phyloP scores from a whole-genome alignment of 1,284 basidiomycete species.

The Athelia sp. region DNA sequence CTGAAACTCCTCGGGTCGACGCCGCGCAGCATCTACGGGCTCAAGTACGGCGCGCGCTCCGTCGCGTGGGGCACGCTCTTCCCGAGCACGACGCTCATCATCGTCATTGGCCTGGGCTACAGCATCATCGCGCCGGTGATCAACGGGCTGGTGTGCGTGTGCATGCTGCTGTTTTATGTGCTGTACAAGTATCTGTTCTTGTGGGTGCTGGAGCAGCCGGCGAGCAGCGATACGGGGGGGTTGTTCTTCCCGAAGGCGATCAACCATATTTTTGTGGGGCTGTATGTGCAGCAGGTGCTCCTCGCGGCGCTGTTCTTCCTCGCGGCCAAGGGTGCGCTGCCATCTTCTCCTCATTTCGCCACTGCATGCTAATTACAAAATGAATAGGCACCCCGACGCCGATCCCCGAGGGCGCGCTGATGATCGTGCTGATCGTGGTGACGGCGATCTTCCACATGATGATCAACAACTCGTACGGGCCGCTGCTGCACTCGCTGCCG shows the following conservation, averaged over 20 bases:
- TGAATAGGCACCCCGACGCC: slow-evolving; percentile 38
- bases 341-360: no score
- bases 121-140: slow-evolving; percentile 92
- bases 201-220: slow-evolving; percentile 75
- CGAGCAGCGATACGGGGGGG: slow-evolving; percentile 82
- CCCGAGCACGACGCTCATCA: slow-evolving; percentile 70
- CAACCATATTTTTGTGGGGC: slow-evolving; percentile 88
- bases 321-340: slow-evolving; percentile 31
- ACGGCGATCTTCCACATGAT: slow-evolving; percentile 70
- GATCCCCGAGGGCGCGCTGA: slow-evolving; percentile 72
- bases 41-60: slow-evolving; percentile 65
- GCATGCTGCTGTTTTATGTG: slow-evolving; percentile 83
- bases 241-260: slow-evolving; percentile 95
- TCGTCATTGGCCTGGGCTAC: slow-evolving; percentile 82
- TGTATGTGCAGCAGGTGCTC: slow-evolving; percentile 85
- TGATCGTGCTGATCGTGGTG: slow-evolving; percentile 77
- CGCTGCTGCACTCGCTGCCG: slow-evolving; percentile 64
- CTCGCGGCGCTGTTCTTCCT: slow-evolving; percentile 88
- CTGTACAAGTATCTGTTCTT: slow-evolving; percentile 90
- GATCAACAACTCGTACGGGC: slow-evolving; percentile 66
- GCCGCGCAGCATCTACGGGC: slow-evolving; percentile 78
- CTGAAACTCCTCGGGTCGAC: slow-evolving; percentile 83
- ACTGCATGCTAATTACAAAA: slow-evolving; percentile 37
- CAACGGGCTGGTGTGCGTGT: slow-evolving; percentile 81
- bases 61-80: slow-evolving; percentile 87